Base-by-base conservation (phyloP, 257 asterid genomes). In the Craterostigma plantagineum region DNA sequence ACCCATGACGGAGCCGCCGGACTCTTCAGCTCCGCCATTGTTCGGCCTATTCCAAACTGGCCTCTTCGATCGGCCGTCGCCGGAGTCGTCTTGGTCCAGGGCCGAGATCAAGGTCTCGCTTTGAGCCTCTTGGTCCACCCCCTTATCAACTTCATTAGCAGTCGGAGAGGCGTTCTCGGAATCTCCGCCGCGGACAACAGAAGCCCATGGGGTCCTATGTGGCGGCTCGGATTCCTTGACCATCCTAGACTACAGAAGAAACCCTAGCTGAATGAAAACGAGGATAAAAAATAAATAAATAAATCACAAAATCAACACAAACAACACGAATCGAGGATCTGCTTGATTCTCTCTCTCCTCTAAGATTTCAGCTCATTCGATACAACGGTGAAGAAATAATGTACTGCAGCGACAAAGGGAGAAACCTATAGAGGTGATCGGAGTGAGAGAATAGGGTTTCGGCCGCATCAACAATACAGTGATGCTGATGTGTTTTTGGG, bases 1-100 rank as follows among this genome's bases (percentile, higher is more conserved):
- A 16, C 94, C 94, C 83, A 85, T 77, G 9, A 85, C 92, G 58
- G 79, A 49, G 30, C 30, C 30, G 18, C 38, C 62, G 11, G 79
- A 44, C 59, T 68, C 86, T 23, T 23, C 30, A 33, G 62, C 83
- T 8, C 59, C 91, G 11, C 86, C 83, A 52, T 81, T 76, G 12
- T 12, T 27, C 35, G 87, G 77, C 55, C 72, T 67, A 45, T 66
- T 76, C 92, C 93, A 79, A 61, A 71, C 94, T 33, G 73, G 67
- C 60, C 75, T 69, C 65, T 68, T 76, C 11, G 67, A 46, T 10
- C 37, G 56, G 69, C 63, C 80, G 27, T 63, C 91, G 75, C 70
- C 70, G 72, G 39, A 57, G 43, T 67, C 54, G 8, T 57, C 66
- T 52, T 54, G 57, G 8, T 12, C 63, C 38, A 57, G 69, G 9